phyloP scores from a whole-genome alignment of 192 early-diverging fungal species.

The Coemansia guatemalensis region DNA sequence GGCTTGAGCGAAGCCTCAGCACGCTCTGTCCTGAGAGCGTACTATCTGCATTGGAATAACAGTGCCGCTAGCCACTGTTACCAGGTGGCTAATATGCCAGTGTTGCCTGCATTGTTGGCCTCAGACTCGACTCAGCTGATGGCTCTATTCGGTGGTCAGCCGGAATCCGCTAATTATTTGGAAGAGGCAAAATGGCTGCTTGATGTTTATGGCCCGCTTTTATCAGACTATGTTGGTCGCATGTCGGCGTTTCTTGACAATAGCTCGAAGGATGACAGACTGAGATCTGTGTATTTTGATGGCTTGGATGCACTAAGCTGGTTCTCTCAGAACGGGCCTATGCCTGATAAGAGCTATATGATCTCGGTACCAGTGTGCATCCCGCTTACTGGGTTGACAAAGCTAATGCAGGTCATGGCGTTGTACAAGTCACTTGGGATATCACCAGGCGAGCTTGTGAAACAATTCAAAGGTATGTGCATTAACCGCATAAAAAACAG shows the following conservation, averaged over 20 bases:
- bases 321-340: background rate
- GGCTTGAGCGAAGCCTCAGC: constrained; percentile 1
- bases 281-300: too few relatives aligned
- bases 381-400: constrained; percentile 83
- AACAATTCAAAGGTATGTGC: constrained; percentile 23
- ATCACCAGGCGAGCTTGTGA: constrained; percentile 41
- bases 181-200: constrained; percentile 73
- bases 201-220: constrained; percentile 69
- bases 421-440: constrained; percentile 63
- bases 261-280: background rate
- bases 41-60: constrained; percentile 7
- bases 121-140: constrained; percentile 60
- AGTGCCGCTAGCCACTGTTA: background rate
- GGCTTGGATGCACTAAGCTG: background rate
- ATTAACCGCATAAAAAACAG: background rate
- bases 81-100: background rate
- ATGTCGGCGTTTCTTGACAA: constrained; percentile 70
- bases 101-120: constrained; percentile 15
- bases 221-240: constrained; percentile 65
- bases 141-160: constrained; percentile 85
- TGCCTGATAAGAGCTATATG: background rate
- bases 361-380: constrained; percentile 34
- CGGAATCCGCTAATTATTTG: constrained; percentile 71
- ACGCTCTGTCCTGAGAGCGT: constrained; percentile 15
- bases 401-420: constrained; percentile 77